Evolutionary conservation across 1,139 yeast species (phyloP), one percentile per base, ranked within the genome.

Genomic region (Geotrichum europaeum): DNA sequence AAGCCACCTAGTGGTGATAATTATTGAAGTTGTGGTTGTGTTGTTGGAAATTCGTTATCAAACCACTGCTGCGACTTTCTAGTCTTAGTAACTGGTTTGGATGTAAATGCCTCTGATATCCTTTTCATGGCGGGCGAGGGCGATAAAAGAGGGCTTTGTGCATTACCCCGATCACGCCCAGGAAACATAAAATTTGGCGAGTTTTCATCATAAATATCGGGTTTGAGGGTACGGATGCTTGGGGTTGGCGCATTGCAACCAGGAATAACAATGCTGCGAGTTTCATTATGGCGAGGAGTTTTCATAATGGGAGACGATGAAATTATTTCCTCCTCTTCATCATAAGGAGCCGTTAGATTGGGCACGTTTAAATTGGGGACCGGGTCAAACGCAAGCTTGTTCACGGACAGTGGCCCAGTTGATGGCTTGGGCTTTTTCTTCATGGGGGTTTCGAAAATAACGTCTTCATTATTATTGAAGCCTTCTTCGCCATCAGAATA

Each of bases 51-150:
- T 24, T 54, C 58, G 15, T 56, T 51, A 43, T 59, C 58, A 55
- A 59, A 59, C 61, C 61, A 59, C 50, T 59, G 52, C n/a, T 40
- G 51, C 22, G 61, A 59, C 53, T 59, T 59, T 24, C 45, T 36
- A 34, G 51, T 55, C 51, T 36, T 36, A 12, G 36, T 47, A 40
- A 30, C 28, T 1, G 55, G 24, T n/a, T 56, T 28, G 25, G 57
- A n/a, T 12, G 54, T 18, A n/a, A 25, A 25, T 10, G 30, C 22
- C 7, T 20, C 34, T 12, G 50, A n/a, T 24, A 18, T 15, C 15
- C 51, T 30, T 43, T 25, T 51, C 5, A 6, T n/a, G 18, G n/a
- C 13, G 13, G 52, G 51, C 15, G 58, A 54, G 13, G 58, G 52
- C 9, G 22, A 40, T n/a, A 40, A 18, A 5, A 40, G 20, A n/a